Evolutionary conservation across 108 stramenopile species (phyloP).

Genomic region (Schizochytrium sp.): DNA sequence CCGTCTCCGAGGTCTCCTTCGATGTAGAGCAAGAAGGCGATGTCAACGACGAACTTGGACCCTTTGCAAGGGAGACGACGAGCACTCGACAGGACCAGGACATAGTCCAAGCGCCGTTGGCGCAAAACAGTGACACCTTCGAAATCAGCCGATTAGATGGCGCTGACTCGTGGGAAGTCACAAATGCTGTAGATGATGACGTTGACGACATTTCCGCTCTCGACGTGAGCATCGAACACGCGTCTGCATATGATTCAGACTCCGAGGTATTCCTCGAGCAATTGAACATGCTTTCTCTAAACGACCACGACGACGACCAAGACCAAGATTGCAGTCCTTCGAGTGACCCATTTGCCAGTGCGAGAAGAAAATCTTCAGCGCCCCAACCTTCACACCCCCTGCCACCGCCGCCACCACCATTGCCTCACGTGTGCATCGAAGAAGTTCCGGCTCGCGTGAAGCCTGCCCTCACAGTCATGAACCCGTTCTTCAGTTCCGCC

Average conservation of each 20-base stretch:
- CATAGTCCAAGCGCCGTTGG: no score
- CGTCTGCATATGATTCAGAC: not conserved
- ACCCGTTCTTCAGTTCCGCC: not conserved
- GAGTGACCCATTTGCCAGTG: not conserved
- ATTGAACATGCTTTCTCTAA: not conserved
- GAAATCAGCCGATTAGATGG: no score
- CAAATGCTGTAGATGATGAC: not conserved
- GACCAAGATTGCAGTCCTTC: not conserved
- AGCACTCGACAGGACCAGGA: no score
- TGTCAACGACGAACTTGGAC: no score
- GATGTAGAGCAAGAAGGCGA: no score
- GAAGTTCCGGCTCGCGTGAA: not conserved
- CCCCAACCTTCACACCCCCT: not conserved
- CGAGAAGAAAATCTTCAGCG: not conserved
- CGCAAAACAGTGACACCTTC: no score
- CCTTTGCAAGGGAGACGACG: no score
- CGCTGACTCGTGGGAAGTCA: not conserved
- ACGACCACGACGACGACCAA: not conserved
- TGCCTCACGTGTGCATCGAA: not conserved
- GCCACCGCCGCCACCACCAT: not conserved
- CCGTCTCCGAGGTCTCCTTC: no score
- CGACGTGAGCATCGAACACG: not conserved
- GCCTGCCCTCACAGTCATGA: not conserved
- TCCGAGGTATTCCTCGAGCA: not conserved
- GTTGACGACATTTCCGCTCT: not conserved